Evolutionary conservation across 495 filamentous ascomycete genomes (phyloP).

Genomic region (Xylaria nigripes): DNA sequence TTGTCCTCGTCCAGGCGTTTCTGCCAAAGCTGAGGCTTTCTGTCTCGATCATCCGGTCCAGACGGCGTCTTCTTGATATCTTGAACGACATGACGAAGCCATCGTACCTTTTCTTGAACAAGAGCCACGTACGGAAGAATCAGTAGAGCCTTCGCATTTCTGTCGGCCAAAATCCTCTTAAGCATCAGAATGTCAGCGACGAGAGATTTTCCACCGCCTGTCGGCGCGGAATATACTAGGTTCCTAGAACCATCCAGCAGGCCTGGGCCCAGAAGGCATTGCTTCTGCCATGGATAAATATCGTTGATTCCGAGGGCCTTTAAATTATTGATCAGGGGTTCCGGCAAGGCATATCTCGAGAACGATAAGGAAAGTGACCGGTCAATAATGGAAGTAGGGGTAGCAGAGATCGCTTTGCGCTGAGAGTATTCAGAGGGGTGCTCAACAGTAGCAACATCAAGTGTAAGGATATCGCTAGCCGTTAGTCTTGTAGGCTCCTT

Average conservation of each 20-base stretch:
- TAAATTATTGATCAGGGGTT: slow-evolving; percentile 56
- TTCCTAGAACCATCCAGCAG: slow-evolving; percentile 59
- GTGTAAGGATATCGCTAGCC: slow-evolving; percentile 29
- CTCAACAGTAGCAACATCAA: slow-evolving; percentile 3
- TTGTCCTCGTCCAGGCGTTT: slow-evolving; percentile 37
- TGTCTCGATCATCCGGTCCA: slow-evolving; percentile 10
- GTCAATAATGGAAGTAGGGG: slow-evolving; percentile 47
- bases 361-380: slow-evolving; percentile 56
- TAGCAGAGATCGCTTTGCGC: slow-evolving; percentile 32
- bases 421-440: slow-evolving; percentile 41
- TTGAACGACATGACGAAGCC: slow-evolving; percentile 61
- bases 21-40: slow-evolving; percentile 29
- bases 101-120: slow-evolving; percentile 75
- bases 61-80: slow-evolving; percentile 44
- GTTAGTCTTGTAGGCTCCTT: slow-evolving; percentile 21
- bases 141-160: slow-evolving; percentile 60
- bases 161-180: slow-evolving; percentile 58
- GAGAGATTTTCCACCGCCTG: slow-evolving; percentile 73
- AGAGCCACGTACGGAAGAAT: slow-evolving; percentile 79
- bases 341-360: slow-evolving; percentile 55
- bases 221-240: slow-evolving; percentile 77
- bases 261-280: slow-evolving; percentile 62
- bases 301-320: slow-evolving; percentile 51
- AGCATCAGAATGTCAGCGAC: slow-evolving; percentile 71
- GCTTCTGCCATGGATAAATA: slow-evolving; percentile 81